A percentile compares a stretch with the other conserved stretches of the same genome.
Conservation (phyloP, 768 basidiomycete species). For the Lentinula aciculospora region DNA sequence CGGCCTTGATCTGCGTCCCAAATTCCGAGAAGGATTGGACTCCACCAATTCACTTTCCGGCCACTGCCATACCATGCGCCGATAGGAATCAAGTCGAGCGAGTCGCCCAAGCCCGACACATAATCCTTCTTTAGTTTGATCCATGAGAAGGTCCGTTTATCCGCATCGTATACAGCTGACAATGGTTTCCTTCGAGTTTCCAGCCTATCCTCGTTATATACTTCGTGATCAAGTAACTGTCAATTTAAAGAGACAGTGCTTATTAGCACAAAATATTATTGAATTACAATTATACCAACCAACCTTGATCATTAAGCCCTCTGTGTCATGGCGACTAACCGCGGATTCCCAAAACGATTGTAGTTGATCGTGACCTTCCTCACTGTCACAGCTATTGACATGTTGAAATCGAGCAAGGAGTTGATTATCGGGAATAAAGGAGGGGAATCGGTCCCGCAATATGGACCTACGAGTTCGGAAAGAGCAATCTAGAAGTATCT, state of each 20-base stretch:
- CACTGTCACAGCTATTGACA: constrained; percentile 68
- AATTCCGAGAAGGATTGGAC: constrained; percentile 75
- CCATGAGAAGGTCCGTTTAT: constrained; percentile 85
- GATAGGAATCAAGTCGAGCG: constrained; percentile 64
- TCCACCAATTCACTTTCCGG: constrained; percentile 89
- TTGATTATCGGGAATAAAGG: constrained; percentile 37
- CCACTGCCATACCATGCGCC: constrained; percentile 91
- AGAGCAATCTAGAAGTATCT: constrained; percentile 64
- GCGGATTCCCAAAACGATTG: constrained; percentile 74
- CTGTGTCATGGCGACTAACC: constrained; percentile 50
- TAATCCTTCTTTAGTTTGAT: constrained; percentile 93
- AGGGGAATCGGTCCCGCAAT: constrained; percentile 58
- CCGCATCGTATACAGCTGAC: constrained; percentile 85
- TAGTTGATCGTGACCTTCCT: constrained; percentile 53
- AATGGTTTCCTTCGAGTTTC: constrained; percentile 57
- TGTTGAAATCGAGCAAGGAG: constrained; percentile 60
- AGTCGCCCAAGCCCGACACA: constrained; percentile 72
- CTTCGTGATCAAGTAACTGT: constrained; percentile 61
- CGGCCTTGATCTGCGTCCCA: constrained; percentile 60
- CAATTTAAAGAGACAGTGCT: constrained; percentile 9
- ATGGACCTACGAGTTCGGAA: constrained; percentile 68
- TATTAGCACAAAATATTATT: neutral
- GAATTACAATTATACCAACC: constrained; percentile 10
- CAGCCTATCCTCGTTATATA: constrained; percentile 25
- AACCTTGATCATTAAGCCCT: constrained; percentile 94